These are phyloP conservation scores for Stentor roeselii DNA, from an alignment of 73 alveolate species.

Conservation along the genomic window DNA sequence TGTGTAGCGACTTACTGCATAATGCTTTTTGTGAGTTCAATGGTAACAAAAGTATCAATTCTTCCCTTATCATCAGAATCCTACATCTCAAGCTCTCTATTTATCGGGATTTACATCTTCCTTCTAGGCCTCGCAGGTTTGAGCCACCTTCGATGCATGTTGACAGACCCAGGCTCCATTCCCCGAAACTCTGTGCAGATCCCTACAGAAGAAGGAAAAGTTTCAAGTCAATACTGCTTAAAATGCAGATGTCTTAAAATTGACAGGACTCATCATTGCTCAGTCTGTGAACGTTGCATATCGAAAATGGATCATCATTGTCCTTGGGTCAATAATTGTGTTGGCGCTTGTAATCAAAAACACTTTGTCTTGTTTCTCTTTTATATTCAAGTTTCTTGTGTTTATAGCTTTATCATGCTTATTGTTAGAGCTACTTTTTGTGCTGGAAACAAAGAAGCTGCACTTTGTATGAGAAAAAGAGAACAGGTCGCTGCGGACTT, in stretches of 20 bases:
- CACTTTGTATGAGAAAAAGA: not conserved
- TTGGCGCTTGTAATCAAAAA: constrained; percentile 49
- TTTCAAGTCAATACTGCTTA: constrained; percentile 11
- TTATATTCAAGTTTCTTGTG: not conserved
- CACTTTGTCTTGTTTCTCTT: constrained; percentile 28
- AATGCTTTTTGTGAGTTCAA: not conserved
- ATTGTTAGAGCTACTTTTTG: not conserved
- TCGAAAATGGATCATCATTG: constrained; percentile 68
- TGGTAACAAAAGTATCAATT: not conserved
- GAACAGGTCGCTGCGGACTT: not conserved
- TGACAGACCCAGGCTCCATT: constrained; percentile 46
- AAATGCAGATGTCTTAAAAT: constrained; percentile 41
- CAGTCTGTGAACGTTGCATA: constrained; percentile 45
- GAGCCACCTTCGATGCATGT: constrained; percentile 37
- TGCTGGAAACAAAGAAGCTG: not conserved
- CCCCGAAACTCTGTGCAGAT: constrained; percentile 21
- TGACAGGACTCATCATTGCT: constrained; percentile 54
- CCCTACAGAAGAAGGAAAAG: not conserved
- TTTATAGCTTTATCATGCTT: not conserved
- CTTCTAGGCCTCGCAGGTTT: not conserved
- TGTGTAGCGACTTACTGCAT: not conserved
- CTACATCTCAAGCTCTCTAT: not conserved
- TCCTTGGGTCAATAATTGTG: constrained; percentile 70
- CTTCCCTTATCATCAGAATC: not conserved
- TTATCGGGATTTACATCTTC: not conserved